A percentile compares a stretch with the other conserved stretches of the same genome.
phyloP scores from a whole-genome alignment of 345 rosid genomes.

The Kandelia obovata region DNA sequence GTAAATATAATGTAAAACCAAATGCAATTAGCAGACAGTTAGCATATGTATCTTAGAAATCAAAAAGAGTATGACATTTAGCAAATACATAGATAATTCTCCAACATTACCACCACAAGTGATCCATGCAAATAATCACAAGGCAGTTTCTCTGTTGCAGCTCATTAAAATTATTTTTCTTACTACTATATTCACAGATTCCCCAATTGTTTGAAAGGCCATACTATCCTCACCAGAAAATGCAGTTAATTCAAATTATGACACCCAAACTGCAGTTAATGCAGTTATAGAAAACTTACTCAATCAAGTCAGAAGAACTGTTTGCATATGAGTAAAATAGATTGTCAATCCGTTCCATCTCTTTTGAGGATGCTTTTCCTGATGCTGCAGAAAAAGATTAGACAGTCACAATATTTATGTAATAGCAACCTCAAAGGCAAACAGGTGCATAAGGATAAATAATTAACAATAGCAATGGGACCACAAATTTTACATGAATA shows the following conservation, averaged over 20 bases:
- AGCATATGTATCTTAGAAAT: background rate
- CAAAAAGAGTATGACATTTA: background rate
- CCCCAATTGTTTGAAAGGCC: background rate
- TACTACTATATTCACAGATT: background rate
- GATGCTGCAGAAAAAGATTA: conserved; percentile 47
- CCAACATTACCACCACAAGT: too few species aligned
- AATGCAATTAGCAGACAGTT: background rate
- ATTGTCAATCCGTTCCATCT: conserved; percentile 87
- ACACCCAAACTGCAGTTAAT: background rate
- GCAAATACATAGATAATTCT: background rate
- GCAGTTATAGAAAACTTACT: conserved; percentile 49
- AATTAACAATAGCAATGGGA: background rate
- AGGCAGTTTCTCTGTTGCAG: background rate
- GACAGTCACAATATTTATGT: background rate
- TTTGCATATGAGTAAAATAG: conserved; percentile 65
- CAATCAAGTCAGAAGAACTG: conserved; percentile 70
- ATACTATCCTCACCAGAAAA: background rate
- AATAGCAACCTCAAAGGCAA: background rate
- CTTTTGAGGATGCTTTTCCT: conserved; percentile 82
- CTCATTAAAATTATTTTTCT: background rate
- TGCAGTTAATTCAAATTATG: background rate
- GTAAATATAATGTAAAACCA: conserved; percentile 14
- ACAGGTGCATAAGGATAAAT: background rate
- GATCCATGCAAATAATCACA: background rate
- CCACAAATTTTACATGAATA: background rate